Evolutionary conservation across 2,329 filamentous ascomycete species (phyloP), one percentile per base, ranked within the genome.

Genomic region (Westerdykella aurantiaca): DNA sequence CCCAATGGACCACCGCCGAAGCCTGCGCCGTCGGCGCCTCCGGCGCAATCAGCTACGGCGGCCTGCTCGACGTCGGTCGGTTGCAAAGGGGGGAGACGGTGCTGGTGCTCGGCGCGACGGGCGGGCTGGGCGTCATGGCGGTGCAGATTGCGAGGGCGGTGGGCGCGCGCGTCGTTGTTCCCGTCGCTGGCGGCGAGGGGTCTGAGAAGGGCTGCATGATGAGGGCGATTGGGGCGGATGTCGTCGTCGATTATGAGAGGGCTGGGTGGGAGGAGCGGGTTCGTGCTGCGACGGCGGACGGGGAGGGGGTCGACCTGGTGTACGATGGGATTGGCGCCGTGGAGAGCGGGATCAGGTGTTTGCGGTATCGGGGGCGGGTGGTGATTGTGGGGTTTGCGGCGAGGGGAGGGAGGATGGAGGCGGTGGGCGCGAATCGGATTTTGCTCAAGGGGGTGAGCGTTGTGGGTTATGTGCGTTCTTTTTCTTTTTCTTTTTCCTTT

Each of bases 301-400:
- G 72, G 0, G 63, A 67, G 23, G 79, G 79, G 0, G 78, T 77
- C 2, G 72, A 82, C 61, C 69, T 80, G 0, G 74, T 81, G 11
- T 77, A 77, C 52, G 79, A 83, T 61, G 71, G 73, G 6, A 77
- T 81, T 10, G 79, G 79, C 0, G 68, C 78, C 18, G 76, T 82
- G 6, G 71, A 75, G 47, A 71, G 71, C 45, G 77, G 75, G 33
- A 57, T 82, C 22, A 72, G 72, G 45, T 79, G 77, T 50, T 60
- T 79, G 25, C 76, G 69, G 18, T 75, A 79, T 55, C 69, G 72
- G 31, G 79, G 78, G 0, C 64, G 73, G 25, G 61, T 83, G 14
- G 68, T 83, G 2, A 66, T 82, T 22, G 69, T 81, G 2, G 79
- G 79, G 0, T 83, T 82, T 55, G 79, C 78, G 5, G 79, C 74